Conservation (phyloP, 192 early-diverging fungal species). For the Entomortierella lignicola region DNA sequence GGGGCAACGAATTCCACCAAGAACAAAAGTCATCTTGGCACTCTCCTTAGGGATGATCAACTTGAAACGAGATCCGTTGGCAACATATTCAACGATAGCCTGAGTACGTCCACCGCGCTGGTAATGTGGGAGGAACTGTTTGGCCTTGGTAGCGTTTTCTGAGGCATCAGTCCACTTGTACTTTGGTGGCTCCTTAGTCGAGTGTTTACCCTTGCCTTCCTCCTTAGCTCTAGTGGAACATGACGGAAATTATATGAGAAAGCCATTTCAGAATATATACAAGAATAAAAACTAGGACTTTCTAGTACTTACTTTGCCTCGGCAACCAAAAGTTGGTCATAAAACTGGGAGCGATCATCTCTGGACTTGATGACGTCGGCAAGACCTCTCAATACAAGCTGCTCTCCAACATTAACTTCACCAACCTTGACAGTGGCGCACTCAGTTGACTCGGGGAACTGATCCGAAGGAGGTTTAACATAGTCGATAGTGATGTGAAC, state of each 20-base stretch:
- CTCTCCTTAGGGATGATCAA: constrained; percentile 89
- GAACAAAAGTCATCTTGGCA: constrained; percentile 84
- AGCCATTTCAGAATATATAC: background rate
- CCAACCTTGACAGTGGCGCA: constrained; percentile 86
- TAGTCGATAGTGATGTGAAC: constrained; percentile 84
- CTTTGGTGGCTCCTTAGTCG: constrained; percentile 81
- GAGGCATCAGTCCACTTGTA: constrained; percentile 86
- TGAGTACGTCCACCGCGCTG: constrained; percentile 80
- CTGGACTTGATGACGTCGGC: constrained; percentile 90
- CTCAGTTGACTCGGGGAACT: constrained; percentile 81
- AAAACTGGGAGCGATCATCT: constrained; percentile 84
- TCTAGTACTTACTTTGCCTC: constrained; percentile 66
- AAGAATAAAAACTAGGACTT: background rate
- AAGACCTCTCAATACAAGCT: constrained; percentile 73
- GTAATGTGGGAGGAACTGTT: constrained; percentile 85
- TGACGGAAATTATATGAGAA: background rate
- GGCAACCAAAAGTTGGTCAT: constrained; percentile 87
- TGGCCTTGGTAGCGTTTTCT: constrained; percentile 81
- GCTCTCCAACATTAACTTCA: constrained; percentile 68
- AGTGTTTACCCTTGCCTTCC: constrained; percentile 84
- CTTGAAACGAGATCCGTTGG: constrained; percentile 85
- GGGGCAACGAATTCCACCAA: constrained; percentile 88
- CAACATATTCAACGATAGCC: constrained; percentile 91
- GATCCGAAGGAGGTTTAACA: constrained; percentile 87
- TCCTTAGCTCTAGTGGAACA: constrained; percentile 64